Base-by-base conservation (phyloP, 495 filamentous ascomycete genomes). In the Niebla homalea region DNA sequence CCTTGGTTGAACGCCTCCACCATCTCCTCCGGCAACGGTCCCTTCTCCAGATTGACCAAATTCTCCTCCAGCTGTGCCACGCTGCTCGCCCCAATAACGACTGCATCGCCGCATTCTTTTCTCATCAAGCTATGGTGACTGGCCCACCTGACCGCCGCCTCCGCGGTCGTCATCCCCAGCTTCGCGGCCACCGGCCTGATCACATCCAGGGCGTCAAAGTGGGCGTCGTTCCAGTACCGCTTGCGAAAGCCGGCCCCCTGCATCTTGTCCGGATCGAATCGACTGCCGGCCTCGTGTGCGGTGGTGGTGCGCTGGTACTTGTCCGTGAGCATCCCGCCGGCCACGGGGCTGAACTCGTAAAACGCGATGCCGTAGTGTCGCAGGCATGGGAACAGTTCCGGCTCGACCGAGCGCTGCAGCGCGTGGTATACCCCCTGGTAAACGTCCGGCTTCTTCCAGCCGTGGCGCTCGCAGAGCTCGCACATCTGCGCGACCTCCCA, bases 351-450 rank as follows among this genome's bases (percentile, higher is more conserved):
- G 65, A 69, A 77, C 25, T 62, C 63, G 50, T 74, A 74, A 44
- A 72, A 68, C 0, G 66, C 63, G 6, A 79, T 72, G 6, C 69
- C 70, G 54, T 78, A 76, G 41, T 75, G 55, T 11, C 74, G 60
- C 18, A 77, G 58, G 51, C 70, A 75, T 14, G 73, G 73, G 26
- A 80, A 60, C 23, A 79, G 62, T 50, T 74, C 70, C 5, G 61
- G 60, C 54, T 78, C 75, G 11, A 74, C 64, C 16, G 58, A 53
- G 19, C 76, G 71, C 32, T 72, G 77, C 10, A 83, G 72, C 8
- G 78, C 73, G 62, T 84, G 79, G 60, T 84, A 84, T 53, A 80
- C 70, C 21, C 74, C 79, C 53, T 83, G 78, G 60, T 77, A 83
- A n/a, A 79, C 79, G 12, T 69, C 72, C 0, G 78, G 78, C 32